Conservation (phyloP, 2,329 filamentous ascomycete genomes). For the Hypoxylon sp. region DNA sequence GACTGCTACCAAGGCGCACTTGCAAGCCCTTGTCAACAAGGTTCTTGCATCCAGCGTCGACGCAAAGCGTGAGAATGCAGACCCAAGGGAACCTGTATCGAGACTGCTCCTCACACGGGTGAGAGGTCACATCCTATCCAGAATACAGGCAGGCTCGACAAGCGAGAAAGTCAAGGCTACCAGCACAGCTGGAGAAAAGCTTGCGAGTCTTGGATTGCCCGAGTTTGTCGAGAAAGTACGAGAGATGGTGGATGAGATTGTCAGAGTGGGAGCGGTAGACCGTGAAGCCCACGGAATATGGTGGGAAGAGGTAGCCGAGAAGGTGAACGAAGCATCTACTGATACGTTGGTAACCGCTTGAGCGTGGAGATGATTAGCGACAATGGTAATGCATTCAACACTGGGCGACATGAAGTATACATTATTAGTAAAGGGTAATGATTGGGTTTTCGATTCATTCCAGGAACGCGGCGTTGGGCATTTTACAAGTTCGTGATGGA, state of each 20-base stretch:
- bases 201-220: constrained; percentile 73
- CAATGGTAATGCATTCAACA: constrained; percentile 14
- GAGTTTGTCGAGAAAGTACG: constrained; percentile 77
- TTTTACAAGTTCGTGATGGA: constrained; percentile 27
- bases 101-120: constrained; percentile 74
- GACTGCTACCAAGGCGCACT: constrained; percentile 65
- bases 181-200: constrained; percentile 72
- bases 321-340: constrained; percentile 52
- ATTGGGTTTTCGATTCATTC: constrained; percentile 34
- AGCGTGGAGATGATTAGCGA: constrained; percentile 4
- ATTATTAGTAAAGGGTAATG: constrained; percentile 26
- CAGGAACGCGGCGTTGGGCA: constrained; percentile 29
- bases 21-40: constrained; percentile 65
- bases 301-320: constrained; percentile 73
- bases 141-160: constrained; percentile 71
- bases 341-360: constrained; percentile 24
- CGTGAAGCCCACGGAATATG: constrained; percentile 72
- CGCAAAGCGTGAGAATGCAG: constrained; percentile 51
- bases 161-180: constrained; percentile 76
- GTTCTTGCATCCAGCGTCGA: constrained; percentile 62
- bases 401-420: constrained; percentile 21
- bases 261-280: constrained; percentile 72
- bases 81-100: constrained; percentile 65
- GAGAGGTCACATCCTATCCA: constrained; percentile 70
- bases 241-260: constrained; percentile 73